Conservation (phyloP, 2,329 filamentous ascomycete species). For the Sarocladium strictum region DNA sequence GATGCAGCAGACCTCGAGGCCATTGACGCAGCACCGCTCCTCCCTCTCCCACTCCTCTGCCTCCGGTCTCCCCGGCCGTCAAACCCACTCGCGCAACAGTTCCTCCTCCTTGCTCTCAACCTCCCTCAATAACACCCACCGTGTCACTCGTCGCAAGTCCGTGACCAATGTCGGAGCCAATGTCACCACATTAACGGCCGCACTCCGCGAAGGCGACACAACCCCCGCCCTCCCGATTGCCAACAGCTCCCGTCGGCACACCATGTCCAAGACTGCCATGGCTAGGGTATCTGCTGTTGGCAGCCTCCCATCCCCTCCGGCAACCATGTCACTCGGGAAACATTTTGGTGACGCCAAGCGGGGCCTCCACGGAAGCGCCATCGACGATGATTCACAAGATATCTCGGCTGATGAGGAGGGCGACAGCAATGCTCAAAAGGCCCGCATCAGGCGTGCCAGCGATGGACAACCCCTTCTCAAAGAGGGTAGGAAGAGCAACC, state of each 20-base stretch:
- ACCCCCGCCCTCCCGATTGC: conserved; percentile 52
- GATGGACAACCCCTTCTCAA: conserved; percentile 81
- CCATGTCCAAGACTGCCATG: conserved; percentile 59
- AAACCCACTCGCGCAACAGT: conserved; percentile 67
- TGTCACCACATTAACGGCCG: conserved; percentile 69
- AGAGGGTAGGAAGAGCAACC: conserved; percentile 76
- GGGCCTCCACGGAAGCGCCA: conserved; percentile 53
- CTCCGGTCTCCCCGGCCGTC: conserved; percentile 53
- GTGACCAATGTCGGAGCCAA: conserved; percentile 71
- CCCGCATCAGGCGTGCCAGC: conserved; percentile 60
- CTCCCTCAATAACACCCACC: conserved; percentile 73
- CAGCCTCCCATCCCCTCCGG: conserved; percentile 40
- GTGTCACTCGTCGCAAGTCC: conserved; percentile 89
- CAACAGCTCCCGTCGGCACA: conserved; percentile 50
- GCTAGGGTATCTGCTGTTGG: conserved; percentile 46
- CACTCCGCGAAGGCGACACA: conserved; percentile 58
- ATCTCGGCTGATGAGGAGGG: conserved; percentile 52
- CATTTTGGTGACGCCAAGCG: conserved; percentile 35
- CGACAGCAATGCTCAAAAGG: conserved; percentile 39
- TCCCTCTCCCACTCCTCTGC: conserved; percentile 52
- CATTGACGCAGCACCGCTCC: conserved; percentile 57
- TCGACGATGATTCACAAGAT: conserved; percentile 62
- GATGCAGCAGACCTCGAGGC: conserved; percentile 60
- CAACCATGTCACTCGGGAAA: conserved; percentile 2
- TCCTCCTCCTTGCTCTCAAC: conserved; percentile 75